phyloP scores from a whole-genome alignment of 345 rosid genomes.

The Theobroma cacao region DNA sequence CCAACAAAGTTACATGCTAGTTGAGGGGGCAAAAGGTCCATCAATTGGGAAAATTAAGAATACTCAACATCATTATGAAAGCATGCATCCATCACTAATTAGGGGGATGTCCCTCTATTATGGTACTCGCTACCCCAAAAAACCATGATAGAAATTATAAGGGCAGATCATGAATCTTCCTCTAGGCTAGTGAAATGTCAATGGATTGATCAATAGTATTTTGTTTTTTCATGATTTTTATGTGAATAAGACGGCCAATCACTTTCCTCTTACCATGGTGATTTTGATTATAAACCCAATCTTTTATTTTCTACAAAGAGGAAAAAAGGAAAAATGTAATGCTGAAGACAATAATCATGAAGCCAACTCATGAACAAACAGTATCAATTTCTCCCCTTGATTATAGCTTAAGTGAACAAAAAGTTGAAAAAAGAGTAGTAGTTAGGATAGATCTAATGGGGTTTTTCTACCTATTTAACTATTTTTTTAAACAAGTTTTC shows the following conservation, averaged over 20 bases:
- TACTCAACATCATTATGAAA: background rate
- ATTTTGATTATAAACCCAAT: background rate
- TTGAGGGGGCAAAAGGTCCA: background rate
- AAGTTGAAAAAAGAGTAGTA: background rate
- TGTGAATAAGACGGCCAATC: background rate
- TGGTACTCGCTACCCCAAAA: background rate
- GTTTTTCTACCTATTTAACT: background rate
- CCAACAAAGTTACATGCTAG: conserved; percentile 2
- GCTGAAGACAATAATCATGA: background rate
- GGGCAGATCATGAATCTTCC: background rate
- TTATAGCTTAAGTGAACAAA: background rate
- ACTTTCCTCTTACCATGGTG: background rate
- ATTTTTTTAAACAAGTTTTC: background rate
- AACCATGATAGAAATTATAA: background rate
- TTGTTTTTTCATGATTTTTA: background rate
- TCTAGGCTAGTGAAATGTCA: background rate
- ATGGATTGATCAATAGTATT: background rate
- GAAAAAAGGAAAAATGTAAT: background rate
- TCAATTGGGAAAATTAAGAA: background rate
- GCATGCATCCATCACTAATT: background rate
- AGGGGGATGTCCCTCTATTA: background rate
- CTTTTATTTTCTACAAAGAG: background rate
- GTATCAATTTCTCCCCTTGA: conserved; percentile 5
- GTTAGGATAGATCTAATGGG: background rate
- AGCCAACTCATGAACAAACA: background rate